Evolutionary conservation across 805 yeast genomes (phyloP), one percentile per base, ranked within the genome.

Genomic region (Clavispora asparagi): DNA sequence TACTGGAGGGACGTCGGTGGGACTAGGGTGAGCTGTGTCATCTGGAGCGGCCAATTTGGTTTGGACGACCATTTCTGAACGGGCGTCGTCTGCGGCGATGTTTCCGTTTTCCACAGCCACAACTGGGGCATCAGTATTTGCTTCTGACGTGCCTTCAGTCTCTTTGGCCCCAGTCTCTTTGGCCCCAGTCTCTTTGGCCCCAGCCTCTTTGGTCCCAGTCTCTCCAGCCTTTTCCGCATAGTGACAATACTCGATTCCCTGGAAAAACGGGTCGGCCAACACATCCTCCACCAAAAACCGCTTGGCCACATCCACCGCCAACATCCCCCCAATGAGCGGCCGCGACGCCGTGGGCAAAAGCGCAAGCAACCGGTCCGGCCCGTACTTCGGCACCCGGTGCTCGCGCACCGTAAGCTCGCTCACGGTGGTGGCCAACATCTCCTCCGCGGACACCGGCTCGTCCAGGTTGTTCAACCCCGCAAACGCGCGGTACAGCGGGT

Each of bases 401-500:
- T 51, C 43, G 16, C 41, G 39, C 42, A 38, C 39, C n/a, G 44
- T 29, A 40, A 52, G 47, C 19, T 52, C 55, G 39, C 46, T 47
- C 23, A 53, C 42, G 48, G 43, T 39, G 12, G 50, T 38, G 19
- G 41, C 47, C 40, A 52, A 17, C 36, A 44, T 45, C 19, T 52
- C 53, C 27, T 44, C 40, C 28, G 44, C 43, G 5, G 44, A 31
- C 39, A 52, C 44, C 9, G 52, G 54, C 35, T 52, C 48, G 27
- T 42, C 45, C 41, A 26, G 14, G 37, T 14, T 26, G 41, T 42
- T 37, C 41, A 42, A 37, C 30, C 50, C 52, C 8, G 57, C 67
- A 60, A 85, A 92, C 50, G 87, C 74, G 47, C 81, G 76, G 70
- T 77, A 92, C 5, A 94, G 82, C 44, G 81, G 81, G 62, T 91